Conservation (phyloP, 2,329 filamentous ascomycete genomes). For the Bipolaris victoriae region DNA sequence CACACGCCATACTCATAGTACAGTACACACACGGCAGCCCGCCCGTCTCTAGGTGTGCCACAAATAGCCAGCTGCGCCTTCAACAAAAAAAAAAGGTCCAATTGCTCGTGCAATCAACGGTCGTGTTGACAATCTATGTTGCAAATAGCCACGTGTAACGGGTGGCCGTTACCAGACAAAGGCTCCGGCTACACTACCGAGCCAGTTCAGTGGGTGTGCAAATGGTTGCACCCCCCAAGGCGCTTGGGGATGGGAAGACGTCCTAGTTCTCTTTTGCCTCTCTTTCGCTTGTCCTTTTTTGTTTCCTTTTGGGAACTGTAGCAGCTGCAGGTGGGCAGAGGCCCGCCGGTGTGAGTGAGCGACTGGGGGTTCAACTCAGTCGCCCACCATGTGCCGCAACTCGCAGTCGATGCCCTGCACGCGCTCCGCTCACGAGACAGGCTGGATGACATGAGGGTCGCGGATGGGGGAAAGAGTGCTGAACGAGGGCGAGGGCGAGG, state of each 20-base stretch:
- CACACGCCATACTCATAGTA: constrained; percentile 27
- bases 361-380: constrained; percentile 2
- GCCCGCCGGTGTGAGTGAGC: background rate
- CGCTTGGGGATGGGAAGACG: constrained; percentile 3
- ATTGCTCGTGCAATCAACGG: constrained; percentile 20
- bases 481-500: constrained; percentile 9
- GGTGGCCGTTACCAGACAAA: constrained; percentile 22
- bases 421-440: constrained; percentile 13
- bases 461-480: constrained; percentile 10
- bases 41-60: background rate
- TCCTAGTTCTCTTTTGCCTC: background rate
- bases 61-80: background rate
- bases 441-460: constrained; percentile 12
- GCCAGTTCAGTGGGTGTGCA: constrained; percentile 27
- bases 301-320: background rate
- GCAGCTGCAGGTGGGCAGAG: background rate
- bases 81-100: background rate
- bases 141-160: constrained; percentile 30
- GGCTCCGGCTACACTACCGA: constrained; percentile 33
- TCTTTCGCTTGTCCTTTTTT: background rate
- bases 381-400: constrained; percentile 13
- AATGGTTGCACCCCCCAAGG: constrained; percentile 12
- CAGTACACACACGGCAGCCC: background rate
- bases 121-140: constrained; percentile 17
- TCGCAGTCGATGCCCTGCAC: constrained; percentile 14